phyloP scores from a whole-genome alignment of 202 grass and related monocot genomes.

The Schoenoplectus tabernaemontani region DNA sequence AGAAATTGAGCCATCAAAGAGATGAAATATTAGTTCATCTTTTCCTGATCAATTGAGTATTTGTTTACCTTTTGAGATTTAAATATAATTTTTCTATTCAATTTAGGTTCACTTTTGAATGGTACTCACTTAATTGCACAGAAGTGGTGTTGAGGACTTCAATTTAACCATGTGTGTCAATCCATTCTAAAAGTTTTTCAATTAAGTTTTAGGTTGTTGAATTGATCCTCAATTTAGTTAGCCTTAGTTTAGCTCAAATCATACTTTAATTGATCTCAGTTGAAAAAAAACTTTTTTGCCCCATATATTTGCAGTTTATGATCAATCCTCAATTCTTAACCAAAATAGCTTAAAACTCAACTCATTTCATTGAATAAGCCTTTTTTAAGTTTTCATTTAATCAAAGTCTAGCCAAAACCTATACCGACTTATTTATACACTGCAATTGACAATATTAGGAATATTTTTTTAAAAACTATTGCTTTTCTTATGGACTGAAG shows the following conservation, averaged over 20 bases:
- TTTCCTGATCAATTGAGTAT: neutral
- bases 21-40: neutral
- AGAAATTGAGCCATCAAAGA: neutral
- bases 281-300: neutral
- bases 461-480: neutral
- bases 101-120: neutral
- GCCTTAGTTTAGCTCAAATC: neutral
- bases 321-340: conserved; percentile 1
- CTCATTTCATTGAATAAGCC: neutral
- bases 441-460: neutral
- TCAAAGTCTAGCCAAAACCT: neutral
- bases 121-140: neutral
- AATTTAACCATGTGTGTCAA: neutral
- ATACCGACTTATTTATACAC: neutral
- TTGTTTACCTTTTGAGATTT: neutral
- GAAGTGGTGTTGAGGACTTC: neutral
- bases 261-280: neutral
- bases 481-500: neutral
- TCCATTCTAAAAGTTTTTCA: neutral
- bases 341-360: neutral
- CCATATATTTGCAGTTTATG: neutral
- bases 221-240: neutral
- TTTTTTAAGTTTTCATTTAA: neutral
- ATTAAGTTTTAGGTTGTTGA: neutral
- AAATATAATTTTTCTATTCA: neutral